Percentiles rank a stretch among this genome's conserved stretches.
phyloP scores from a whole-genome alignment of 1,284 basidiomycete species.

The Microbotryum intermedium region DNA sequence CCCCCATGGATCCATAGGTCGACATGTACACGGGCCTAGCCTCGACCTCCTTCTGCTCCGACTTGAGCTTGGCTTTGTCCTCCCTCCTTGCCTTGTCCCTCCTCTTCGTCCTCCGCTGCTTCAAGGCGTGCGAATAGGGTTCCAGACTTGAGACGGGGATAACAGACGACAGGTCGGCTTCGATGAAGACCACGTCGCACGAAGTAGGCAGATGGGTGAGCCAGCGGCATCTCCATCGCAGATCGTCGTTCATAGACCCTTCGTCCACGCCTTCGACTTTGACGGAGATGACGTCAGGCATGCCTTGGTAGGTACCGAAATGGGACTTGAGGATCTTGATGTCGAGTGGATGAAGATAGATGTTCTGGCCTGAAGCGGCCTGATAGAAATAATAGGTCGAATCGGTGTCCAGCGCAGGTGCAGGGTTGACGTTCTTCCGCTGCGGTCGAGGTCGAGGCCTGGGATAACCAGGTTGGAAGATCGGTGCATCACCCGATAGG shows the following conservation, averaged over 20 bases:
- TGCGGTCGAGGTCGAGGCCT: slow-evolving; percentile 40
- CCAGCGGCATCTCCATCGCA: slow-evolving; percentile 91
- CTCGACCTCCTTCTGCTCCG: slow-evolving; percentile 52
- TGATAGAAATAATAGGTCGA: slow-evolving; percentile 82
- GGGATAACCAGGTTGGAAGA: too few species aligned
- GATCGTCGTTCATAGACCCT: slow-evolving; percentile 62
- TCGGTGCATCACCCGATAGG: too few species aligned
- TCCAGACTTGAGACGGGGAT: slow-evolving; percentile 59
- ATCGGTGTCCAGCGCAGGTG: slow-evolving; percentile 45
- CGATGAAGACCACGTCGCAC: slow-evolving; percentile 87
- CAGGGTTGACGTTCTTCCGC: slow-evolving; percentile 64
- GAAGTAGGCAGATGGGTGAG: slow-evolving; percentile 84
- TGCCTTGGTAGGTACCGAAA: slow-evolving; percentile 69
- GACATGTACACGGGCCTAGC: slow-evolving; percentile 8
- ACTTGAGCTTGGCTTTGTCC: slow-evolving; percentile 64
- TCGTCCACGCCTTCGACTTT: slow-evolving; percentile 65
- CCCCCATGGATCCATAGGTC: slow-evolving; percentile 1
- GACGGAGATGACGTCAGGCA: slow-evolving; percentile 73
- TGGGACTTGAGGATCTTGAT: slow-evolving; percentile 84
- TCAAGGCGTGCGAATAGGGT: slow-evolving; percentile 69
- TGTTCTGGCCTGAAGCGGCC: slow-evolving; percentile 77
- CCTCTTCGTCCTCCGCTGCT: slow-evolving; percentile 61
- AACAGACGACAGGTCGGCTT: slow-evolving; percentile 69
- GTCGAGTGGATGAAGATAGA: slow-evolving; percentile 92
- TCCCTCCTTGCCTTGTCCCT: slow-evolving; percentile 72